phyloP scores from a whole-genome alignment of 2,329 filamentous ascomycete species.

The Ceratocystis huliohia region DNA sequence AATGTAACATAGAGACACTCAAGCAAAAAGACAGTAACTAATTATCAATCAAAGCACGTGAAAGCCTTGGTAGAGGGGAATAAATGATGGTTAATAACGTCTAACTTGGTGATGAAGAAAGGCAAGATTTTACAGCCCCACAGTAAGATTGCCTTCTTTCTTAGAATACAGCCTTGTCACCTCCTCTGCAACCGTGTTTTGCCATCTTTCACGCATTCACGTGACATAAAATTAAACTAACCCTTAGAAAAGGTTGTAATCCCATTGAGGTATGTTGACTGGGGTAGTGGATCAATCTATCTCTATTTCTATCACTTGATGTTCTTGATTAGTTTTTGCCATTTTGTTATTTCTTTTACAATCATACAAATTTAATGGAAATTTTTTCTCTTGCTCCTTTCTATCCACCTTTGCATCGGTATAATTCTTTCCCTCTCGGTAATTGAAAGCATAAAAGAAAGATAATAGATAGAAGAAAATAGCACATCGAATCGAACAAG shows the following conservation, averaged over 20 bases:
- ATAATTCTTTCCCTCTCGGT: neutral
- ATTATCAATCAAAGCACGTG: neutral
- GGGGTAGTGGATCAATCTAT: neutral
- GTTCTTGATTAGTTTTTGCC: neutral
- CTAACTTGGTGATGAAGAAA: no score
- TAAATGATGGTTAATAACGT: neutral
- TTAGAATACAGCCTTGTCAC: neutral
- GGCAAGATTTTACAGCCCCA: no score
- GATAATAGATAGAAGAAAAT: conserved; percentile 11
- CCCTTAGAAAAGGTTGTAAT: neutral
- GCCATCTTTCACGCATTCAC: neutral
- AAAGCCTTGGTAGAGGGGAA: neutral
- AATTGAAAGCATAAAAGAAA: conserved; percentile 3
- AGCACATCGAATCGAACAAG: conserved; percentile 8
- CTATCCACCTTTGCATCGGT: neutral
- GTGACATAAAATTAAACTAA: neutral
- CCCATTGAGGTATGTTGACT: neutral
- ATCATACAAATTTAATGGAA: neutral
- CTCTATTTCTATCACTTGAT: neutral
- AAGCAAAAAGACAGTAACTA: neutral
- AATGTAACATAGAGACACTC: neutral
- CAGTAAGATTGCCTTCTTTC: no score
- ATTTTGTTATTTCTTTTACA: neutral
- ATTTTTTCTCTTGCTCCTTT: neutral
- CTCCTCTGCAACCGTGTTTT: neutral